Percentiles rank a stretch among this genome's conserved stretches.
Evolutionary conservation across 352 stramenopile genomes (phyloP).

Genomic region (Thalassiosira hispida): DNA sequence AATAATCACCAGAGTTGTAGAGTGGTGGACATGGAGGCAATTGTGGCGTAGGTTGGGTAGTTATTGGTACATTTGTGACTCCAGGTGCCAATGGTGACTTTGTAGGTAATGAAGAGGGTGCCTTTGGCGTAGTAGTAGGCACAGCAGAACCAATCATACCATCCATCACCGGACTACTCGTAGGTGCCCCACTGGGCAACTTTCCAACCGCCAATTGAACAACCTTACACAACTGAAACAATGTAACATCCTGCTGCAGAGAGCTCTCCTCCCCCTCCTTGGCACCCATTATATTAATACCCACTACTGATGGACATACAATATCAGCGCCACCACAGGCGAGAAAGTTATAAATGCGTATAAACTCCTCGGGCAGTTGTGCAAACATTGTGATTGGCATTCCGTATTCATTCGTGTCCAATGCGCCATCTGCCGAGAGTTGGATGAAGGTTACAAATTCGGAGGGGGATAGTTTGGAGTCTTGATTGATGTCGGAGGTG

Average conservation of each 20-base stretch:
- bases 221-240: slow-evolving; percentile 30
- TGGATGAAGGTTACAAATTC: slow-evolving; percentile 46
- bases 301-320: slow-evolving; percentile 36
- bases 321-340: slow-evolving; percentile 40
- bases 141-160: not conserved
- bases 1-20: slow-evolving; percentile 15
- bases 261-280: not conserved
- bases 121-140: not conserved
- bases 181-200: not conserved
- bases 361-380: slow-evolving; percentile 26
- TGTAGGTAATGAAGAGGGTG: not conserved
- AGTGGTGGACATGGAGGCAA: not conserved
- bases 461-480: slow-evolving; percentile 27
- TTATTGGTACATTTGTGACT: not conserved
- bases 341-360: slow-evolving; percentile 46
- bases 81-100: too few relatives aligned
- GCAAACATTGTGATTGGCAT: slow-evolving; percentile 29
- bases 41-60: too few relatives aligned
- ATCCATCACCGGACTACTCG: not conserved
- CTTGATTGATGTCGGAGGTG: slow-evolving; percentile 18
- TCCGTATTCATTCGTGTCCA: slow-evolving; percentile 35
- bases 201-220: not conserved
- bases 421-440: not conserved
- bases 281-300: slow-evolving; percentile 41
- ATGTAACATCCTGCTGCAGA: slow-evolving; percentile 8